Conservation (phyloP, 306 rosid genomes). For the Begonia masoniana region DNA sequence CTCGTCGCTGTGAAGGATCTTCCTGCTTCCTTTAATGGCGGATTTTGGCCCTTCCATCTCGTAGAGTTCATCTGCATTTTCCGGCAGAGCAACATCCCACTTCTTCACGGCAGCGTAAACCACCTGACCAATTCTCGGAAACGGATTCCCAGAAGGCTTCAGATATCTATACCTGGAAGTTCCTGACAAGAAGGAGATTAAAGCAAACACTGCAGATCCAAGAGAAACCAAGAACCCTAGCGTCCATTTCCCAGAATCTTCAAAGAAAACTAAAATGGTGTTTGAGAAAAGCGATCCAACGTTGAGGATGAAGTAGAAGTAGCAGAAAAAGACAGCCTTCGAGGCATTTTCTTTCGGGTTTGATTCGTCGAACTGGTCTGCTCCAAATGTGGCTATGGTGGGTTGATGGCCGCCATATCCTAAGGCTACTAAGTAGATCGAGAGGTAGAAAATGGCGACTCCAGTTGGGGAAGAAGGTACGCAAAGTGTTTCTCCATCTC, state of each 20-base stretch:
- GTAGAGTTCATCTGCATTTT: slow-evolving; percentile 14
- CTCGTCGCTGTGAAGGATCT: slow-evolving; percentile 29
- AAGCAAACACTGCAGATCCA: slow-evolving; percentile 31
- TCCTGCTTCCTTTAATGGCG: slow-evolving; percentile 47
- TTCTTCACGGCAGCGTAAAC: slow-evolving; percentile 29
- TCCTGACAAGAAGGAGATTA: slow-evolving; percentile 22
- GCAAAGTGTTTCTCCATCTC: slow-evolving; percentile 16
- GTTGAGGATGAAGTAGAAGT: slow-evolving; percentile 51
- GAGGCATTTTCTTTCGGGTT: slow-evolving; percentile 1
- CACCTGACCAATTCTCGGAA: slow-evolving; percentile 31
- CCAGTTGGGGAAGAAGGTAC: slow-evolving; percentile 21
- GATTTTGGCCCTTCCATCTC: slow-evolving; percentile 38
- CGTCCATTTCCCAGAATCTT: slow-evolving; percentile 40
- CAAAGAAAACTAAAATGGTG: slow-evolving; percentile 35
- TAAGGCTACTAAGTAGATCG: slow-evolving; percentile 41
- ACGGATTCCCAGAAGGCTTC: slow-evolving; percentile 33
- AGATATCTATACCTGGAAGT: slow-evolving; percentile 18
- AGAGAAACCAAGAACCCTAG: slow-evolving; percentile 29
- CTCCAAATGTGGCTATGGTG: slow-evolving; percentile 47
- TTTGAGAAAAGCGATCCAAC: slow-evolving; percentile 49
- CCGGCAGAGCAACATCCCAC: slow-evolving; percentile 12
- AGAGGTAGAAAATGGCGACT: slow-evolving; percentile 22
- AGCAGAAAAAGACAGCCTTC: slow-evolving; percentile 32
- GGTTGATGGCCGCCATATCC: slow-evolving; percentile 64
- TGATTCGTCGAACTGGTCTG: slow-evolving; percentile 38